phyloP scores from a whole-genome alignment of 371 early-diverging fungal species.

The Mucor velutinosus region DNA sequence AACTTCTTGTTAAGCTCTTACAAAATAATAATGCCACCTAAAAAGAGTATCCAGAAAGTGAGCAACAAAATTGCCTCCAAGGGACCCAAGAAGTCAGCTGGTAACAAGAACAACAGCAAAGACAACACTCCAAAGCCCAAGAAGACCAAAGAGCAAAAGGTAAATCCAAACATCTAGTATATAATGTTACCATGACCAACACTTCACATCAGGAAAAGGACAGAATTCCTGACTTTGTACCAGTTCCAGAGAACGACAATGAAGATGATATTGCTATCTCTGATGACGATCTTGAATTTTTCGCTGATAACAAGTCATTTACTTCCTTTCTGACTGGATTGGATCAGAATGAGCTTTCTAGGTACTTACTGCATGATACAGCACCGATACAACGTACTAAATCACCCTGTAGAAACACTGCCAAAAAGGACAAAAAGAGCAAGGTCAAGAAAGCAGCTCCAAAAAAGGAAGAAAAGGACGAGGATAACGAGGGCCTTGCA shows the following conservation, averaged over 20 bases:
- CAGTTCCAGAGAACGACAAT: conserved; percentile 27
- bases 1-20: not conserved
- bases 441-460: conserved; percentile 2
- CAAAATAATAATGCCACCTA: conserved; percentile 9
- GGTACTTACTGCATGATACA: conserved; percentile 20
- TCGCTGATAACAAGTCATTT: conserved; percentile 39
- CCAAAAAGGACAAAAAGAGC: conserved; percentile 22
- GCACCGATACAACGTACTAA: not conserved
- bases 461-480: conserved; percentile 5
- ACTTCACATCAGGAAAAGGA: conserved; percentile 4
- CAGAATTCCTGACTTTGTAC: conserved; percentile 27
- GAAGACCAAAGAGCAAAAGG: conserved; percentile 16
- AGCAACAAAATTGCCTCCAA: conserved; percentile 11
- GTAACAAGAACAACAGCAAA: not conserved
- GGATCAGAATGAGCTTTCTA: conserved; percentile 45
- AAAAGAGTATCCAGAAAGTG: conserved; percentile 12
- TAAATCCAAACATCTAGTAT: not conserved
- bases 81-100: not conserved
- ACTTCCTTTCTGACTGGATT: conserved; percentile 50
- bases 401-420: conserved; percentile 18
- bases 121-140: not conserved
- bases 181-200: not conserved
- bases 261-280: conserved; percentile 57
- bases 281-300: conserved; percentile 69
- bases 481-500: conserved; percentile 15